These are phyloP conservation scores for Pseudogymnoascus pannorum DNA, from an alignment of 2,329 filamentous ascomycete species.

Conservation along the genomic window DNA sequence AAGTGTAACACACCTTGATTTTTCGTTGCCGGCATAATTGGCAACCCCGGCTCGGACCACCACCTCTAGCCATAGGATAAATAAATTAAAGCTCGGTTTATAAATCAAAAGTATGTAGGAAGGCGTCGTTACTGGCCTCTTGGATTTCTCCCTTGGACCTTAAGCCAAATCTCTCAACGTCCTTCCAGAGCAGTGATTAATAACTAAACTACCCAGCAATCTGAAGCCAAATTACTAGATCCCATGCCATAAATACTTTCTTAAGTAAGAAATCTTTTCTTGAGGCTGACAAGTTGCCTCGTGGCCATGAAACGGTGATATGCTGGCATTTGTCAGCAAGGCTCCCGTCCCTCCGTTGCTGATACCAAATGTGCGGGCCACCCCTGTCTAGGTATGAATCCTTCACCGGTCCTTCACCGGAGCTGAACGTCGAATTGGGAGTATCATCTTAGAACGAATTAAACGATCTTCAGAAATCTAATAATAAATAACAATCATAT, in stretches of 20 bases:
- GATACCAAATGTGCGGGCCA: too few relatives aligned
- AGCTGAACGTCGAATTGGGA: not conserved
- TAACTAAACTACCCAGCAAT: not conserved
- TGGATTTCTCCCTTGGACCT: not conserved
- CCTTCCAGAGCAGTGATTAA: not conserved
- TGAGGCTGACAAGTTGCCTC: not conserved
- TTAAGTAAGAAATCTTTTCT: not conserved
- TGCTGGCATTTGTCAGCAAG: not conserved
- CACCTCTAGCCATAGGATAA: not conserved
- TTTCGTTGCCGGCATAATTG: constrained; percentile 4
- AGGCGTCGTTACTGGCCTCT: not conserved
- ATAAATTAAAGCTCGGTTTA: not conserved
- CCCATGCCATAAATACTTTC: not conserved
- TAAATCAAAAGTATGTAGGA: not conserved
- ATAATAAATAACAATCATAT: not conserved
- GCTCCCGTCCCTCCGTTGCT: too few relatives aligned
- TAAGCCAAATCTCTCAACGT: not conserved
- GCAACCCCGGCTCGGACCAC: constrained; percentile 4
- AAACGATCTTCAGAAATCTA: not conserved
- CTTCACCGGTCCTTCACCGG: too few relatives aligned
- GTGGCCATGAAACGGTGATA: not conserved
- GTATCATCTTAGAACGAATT: not conserved
- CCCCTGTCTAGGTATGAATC: not conserved
- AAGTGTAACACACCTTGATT: not conserved
- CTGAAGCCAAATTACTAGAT: not conserved